These are phyloP conservation scores for Agaricus blazei DNA, from an alignment of 768 basidiomycete genomes.

Conservation along the genomic window DNA sequence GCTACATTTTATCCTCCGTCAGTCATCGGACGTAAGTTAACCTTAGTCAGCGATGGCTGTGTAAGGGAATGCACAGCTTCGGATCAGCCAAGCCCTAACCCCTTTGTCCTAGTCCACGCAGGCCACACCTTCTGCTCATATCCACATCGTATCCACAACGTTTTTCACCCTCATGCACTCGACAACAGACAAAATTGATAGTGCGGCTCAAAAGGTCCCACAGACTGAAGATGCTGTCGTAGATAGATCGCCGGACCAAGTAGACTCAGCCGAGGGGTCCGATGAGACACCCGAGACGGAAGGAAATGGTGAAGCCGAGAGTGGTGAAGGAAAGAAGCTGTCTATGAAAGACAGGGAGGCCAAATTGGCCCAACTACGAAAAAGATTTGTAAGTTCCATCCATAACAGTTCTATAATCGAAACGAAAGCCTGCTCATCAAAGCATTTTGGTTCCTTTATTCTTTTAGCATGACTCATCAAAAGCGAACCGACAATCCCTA, in stretches of 20 bases:
- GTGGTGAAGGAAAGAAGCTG: slow-evolving; percentile 22
- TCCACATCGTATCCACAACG: too few relatives aligned
- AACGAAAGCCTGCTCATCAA: slow-evolving; percentile 6
- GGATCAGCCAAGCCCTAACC: too few relatives aligned
- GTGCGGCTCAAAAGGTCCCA: too few relatives aligned
- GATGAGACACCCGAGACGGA: slow-evolving; percentile 14
- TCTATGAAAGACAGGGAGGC: slow-evolving; percentile 71
- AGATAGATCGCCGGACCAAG: neutral
- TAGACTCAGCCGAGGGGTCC: neutral
- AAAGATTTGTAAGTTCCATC: slow-evolving; percentile 65
- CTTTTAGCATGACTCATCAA: slow-evolving; percentile 64
- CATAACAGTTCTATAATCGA: neutral
- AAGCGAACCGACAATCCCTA: slow-evolving; percentile 81
- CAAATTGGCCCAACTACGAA: slow-evolving; percentile 71
- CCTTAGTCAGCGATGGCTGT: too few relatives aligned
- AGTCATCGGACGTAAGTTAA: too few relatives aligned
- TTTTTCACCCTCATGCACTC: too few relatives aligned
- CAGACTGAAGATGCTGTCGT: too few relatives aligned
- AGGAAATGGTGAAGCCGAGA: slow-evolving; percentile 12
- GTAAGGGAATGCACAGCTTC: too few relatives aligned
- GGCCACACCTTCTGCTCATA: too few relatives aligned
- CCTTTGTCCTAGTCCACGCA: too few relatives aligned
- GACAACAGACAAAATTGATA: too few relatives aligned
- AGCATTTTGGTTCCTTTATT: neutral
- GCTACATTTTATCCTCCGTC: too few relatives aligned